phyloP scores from a whole-genome alignment of 164 flowering plant genomes.

The Liquidambar formosana region DNA sequence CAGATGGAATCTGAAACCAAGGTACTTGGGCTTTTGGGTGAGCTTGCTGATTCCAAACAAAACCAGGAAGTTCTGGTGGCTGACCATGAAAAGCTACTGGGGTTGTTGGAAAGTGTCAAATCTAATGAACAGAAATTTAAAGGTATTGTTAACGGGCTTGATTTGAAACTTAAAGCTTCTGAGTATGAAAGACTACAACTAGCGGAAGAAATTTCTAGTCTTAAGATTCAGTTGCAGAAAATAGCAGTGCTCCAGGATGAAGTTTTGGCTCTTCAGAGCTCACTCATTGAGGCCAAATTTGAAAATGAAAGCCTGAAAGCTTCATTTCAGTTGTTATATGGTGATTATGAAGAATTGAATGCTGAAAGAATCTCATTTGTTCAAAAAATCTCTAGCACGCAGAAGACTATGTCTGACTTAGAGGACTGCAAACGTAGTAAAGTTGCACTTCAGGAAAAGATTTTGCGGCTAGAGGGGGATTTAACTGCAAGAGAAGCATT shows the following conservation, averaged over 20 bases:
- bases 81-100: constrained; percentile 48
- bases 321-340: constrained; percentile 40
- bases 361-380: constrained; percentile 37
- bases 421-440: constrained; percentile 51
- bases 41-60: constrained; percentile 43
- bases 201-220: constrained; percentile 45
- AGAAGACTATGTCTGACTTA: constrained; percentile 44
- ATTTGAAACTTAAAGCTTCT: constrained; percentile 50
- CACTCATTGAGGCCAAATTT: constrained; percentile 41
- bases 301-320: constrained; percentile 63
- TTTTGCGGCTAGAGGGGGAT: constrained; percentile 62
- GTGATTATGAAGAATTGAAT: constrained; percentile 54
- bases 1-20: constrained; percentile 43
- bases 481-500: constrained; percentile 60
- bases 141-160: constrained; percentile 34
- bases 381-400: constrained; percentile 47
- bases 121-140: constrained; percentile 52
- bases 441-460: constrained; percentile 62
- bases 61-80: constrained; percentile 43
- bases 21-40: constrained; percentile 34
- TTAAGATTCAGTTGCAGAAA: constrained; percentile 56
- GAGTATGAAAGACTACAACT: constrained; percentile 54
- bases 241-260: constrained; percentile 48
- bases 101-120: constrained; percentile 42
- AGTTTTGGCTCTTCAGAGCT: constrained; percentile 40